Percentiles rank a stretch among this genome's conserved stretches.
phyloP scores from a whole-genome alignment of 2,329 filamentous ascomycete species.

The Magnaporthiopsis rhizophila region DNA sequence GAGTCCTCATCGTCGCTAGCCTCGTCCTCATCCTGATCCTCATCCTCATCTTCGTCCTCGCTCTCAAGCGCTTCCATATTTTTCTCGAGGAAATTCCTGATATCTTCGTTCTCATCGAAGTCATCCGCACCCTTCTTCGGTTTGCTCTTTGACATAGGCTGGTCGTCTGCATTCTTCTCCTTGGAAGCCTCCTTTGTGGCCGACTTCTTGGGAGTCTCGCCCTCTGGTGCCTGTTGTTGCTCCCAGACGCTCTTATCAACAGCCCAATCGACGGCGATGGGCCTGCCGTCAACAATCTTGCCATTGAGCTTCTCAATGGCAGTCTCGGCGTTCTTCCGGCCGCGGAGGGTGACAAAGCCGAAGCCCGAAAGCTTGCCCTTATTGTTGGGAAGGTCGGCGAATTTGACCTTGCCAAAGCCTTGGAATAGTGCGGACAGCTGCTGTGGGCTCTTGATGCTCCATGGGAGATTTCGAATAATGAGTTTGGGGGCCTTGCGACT shows the following conservation, averaged over 20 bases:
- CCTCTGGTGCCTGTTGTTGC: slow-evolving; percentile 41
- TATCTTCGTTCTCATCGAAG: slow-evolving; percentile 25
- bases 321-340: slow-evolving; percentile 83
- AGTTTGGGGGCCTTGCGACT: slow-evolving; percentile 60
- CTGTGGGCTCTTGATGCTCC: slow-evolving; percentile 84
- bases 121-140: slow-evolving; percentile 24
- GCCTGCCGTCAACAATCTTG: slow-evolving; percentile 79
- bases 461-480: slow-evolving; percentile 89
- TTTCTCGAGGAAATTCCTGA: slow-evolving; percentile 51
- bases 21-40: slow-evolving; percentile 27
- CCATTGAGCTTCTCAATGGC: slow-evolving; percentile 82
- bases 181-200: slow-evolving; percentile 29
- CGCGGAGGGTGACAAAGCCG: slow-evolving; percentile 83
- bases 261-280: slow-evolving; percentile 91
- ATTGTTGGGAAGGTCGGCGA: slow-evolving; percentile 73
- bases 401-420: slow-evolving; percentile 87
- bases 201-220: slow-evolving; percentile 24
- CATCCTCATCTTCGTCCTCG: slow-evolving; percentile 39
- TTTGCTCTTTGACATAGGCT: slow-evolving; percentile 15
- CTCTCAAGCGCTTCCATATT: slow-evolving; percentile 50
- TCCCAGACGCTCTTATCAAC: slow-evolving; percentile 88
- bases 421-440: slow-evolving; percentile 73
- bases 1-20: slow-evolving; percentile 27
- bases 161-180: slow-evolving; percentile 23
- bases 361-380: slow-evolving; percentile 76